Evolutionary conservation across 2,329 filamentous ascomycete genomes (phyloP).

Genomic region (Zymoseptoria pseudotritici): DNA sequence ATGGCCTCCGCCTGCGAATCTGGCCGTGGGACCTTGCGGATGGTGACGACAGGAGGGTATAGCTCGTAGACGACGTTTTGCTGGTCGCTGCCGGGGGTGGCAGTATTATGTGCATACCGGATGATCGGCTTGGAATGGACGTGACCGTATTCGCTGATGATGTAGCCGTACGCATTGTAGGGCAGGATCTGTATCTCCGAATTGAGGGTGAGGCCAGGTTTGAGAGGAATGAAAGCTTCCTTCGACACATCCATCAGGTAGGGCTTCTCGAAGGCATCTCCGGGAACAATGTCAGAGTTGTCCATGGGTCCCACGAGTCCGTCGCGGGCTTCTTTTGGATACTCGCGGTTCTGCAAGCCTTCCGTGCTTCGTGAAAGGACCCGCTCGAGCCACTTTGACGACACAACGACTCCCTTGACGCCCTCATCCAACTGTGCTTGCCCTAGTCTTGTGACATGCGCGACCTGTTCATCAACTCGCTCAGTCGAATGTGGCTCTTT

Average conservation of each 20-base stretch:
- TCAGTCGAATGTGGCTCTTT: constrained; percentile 20
- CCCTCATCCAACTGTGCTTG: constrained; percentile 54
- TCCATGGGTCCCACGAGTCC: constrained; percentile 72
- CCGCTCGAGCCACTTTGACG: constrained; percentile 67
- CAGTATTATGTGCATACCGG: constrained; percentile 71
- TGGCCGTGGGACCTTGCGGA: constrained; percentile 65
- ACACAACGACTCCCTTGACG: constrained; percentile 71
- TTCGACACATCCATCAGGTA: constrained; percentile 18
- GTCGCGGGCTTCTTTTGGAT: constrained; percentile 52
- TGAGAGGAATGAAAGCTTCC: constrained; percentile 60
- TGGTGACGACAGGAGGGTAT: constrained; percentile 74
- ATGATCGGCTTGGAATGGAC: constrained; percentile 61
- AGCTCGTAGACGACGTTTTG: constrained; percentile 74
- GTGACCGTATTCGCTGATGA: constrained; percentile 76
- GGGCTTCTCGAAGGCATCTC: constrained; percentile 23
- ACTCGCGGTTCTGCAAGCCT: constrained; percentile 48
- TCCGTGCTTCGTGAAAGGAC: constrained; percentile 60
- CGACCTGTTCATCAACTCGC: constrained; percentile 59
- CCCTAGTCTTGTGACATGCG: constrained; percentile 56
- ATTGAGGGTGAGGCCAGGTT: constrained; percentile 54
- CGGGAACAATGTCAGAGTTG: constrained; percentile 67
- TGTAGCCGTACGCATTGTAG: constrained; percentile 69
- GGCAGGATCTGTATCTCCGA: constrained; percentile 73
- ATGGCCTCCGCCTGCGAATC: constrained; percentile 26
- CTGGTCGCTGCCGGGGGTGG: constrained; percentile 45